Conservation (phyloP, 2,329 filamentous ascomycete genomes). For the Chaetomiaceae sp. region DNA sequence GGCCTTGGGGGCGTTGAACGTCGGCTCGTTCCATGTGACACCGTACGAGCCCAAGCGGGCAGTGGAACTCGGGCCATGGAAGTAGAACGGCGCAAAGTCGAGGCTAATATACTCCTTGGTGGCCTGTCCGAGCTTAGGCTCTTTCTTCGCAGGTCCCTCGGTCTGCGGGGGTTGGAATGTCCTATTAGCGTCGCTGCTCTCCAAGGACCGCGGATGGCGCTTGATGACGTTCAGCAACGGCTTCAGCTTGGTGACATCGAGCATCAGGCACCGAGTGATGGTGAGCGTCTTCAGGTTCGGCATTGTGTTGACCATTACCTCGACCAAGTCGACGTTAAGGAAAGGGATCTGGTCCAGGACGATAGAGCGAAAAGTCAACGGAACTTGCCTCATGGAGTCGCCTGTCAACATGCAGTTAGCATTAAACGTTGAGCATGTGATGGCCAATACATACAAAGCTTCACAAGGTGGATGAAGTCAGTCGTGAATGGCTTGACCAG, state of each 20-base stretch:
- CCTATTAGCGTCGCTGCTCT: not conserved
- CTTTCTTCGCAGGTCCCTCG: not conserved
- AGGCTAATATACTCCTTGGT: conserved; percentile 12
- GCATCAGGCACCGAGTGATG: conserved; percentile 22
- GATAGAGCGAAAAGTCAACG: conserved; percentile 15
- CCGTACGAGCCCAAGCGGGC: conserved; percentile 19
- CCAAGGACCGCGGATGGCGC: conserved; percentile 4
- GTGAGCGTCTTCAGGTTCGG: conserved; percentile 20
- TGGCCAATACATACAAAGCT: conserved; percentile 8
- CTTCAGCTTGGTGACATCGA: conserved; percentile 22
- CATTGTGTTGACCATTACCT: conserved; percentile 21
- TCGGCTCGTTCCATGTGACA: conserved; percentile 22
- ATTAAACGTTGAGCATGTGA: not conserved
- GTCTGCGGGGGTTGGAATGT: not conserved
- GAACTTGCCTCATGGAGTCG: not conserved
- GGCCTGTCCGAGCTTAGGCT: not conserved
- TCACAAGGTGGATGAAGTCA: conserved; percentile 2
- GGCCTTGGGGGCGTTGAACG: conserved; percentile 23
- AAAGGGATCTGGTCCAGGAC: conserved; percentile 22
- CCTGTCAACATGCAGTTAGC: conserved; percentile 3
- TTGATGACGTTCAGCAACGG: conserved; percentile 17
- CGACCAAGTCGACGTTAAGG: conserved; percentile 15
- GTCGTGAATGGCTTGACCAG: conserved; percentile 5
- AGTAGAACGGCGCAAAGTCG: conserved; percentile 23
- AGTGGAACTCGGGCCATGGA: conserved; percentile 14